Conservation (phyloP, 2,329 filamentous ascomycete genomes). For the Paraphoma chrysanthemicola region DNA sequence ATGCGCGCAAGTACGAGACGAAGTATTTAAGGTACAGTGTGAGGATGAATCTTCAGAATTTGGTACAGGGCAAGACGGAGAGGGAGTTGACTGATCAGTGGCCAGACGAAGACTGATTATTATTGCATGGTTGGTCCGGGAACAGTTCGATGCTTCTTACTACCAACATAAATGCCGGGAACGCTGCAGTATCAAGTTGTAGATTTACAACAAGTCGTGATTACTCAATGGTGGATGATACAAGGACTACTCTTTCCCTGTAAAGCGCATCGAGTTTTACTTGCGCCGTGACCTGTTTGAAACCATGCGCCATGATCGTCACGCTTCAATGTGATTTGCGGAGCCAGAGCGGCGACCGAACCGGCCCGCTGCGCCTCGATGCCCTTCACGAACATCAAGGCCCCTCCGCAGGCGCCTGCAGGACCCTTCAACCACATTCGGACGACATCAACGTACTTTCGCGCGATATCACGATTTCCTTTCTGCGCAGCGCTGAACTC, state of each 20-base stretch:
- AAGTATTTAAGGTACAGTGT: slow-evolving; percentile 42
- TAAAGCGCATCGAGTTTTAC: not conserved
- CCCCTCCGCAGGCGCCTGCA: slow-evolving; percentile 15
- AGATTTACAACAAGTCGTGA: too few species aligned
- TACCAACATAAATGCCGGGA: too few species aligned
- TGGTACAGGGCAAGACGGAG: slow-evolving; percentile 24
- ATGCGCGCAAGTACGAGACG: slow-evolving; percentile 38
- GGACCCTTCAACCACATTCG: slow-evolving; percentile 18
- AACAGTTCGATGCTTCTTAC: not conserved
- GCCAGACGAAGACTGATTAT: slow-evolving; percentile 24
- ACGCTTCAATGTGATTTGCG: slow-evolving; percentile 16
- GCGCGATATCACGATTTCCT: slow-evolving; percentile 8
- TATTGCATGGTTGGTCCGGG: not conserved
- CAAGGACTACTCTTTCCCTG: not conserved
- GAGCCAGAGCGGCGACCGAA: slow-evolving; percentile 2
- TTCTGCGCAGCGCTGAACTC: slow-evolving; percentile 4
- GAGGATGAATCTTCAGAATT: slow-evolving; percentile 38
- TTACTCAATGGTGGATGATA: too few species aligned
- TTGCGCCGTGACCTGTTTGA: slow-evolving; percentile 9
- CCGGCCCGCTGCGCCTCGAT: slow-evolving; percentile 24
- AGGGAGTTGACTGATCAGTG: slow-evolving; percentile 38
- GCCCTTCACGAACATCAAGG: slow-evolving; percentile 2
- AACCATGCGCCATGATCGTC: slow-evolving; percentile 14
- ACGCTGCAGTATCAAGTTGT: too few species aligned
- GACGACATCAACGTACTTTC: slow-evolving; percentile 7